Evolutionary conservation across 139 green algal genomes (phyloP), one percentile per base, ranked within the genome.

Genomic region (Asterochloris sp.): DNA sequence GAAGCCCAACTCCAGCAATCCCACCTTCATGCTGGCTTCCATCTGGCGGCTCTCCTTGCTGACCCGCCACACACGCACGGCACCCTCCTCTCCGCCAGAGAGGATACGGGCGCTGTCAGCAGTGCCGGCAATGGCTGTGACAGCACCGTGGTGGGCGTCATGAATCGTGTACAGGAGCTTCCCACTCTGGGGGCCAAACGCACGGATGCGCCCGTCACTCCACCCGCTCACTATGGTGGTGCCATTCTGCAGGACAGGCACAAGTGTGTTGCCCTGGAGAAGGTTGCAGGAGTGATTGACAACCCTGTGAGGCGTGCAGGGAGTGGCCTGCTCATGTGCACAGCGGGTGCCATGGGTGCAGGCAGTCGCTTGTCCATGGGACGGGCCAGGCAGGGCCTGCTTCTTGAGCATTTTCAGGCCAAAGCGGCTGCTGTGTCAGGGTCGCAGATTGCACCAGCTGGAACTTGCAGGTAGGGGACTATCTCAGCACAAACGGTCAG

Each of bases 121-220:
- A 13, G 90, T 93, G 64, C 78, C 80, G 9, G 86, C 89, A 75
- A 98, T 91, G n/a, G 94, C 89, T 9, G 88, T 94, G 17, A 96
- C 93, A 14, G 86, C 90, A 69, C 91, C 91, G 21, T 90, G 88
- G 88, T 98, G 94, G 14, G 93, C 93, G 64, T 96, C 92, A 78
- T 94, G 87, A 76, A 96, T 95, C 64, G 87, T 94, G 89, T 92
- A 97, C 54, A 96, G 77, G 61, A 96, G 87, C 87, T 93, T 93
- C 76, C 93, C 95, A 24, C 79, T 93, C 84, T 97, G 92, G 0
- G 94, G 93, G 0, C 89, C 91, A 88, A 96, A 96, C 2, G 84
- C 92, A 17, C 94, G 91, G 77, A 98, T 96, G 78, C 92, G 88
- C 19, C 89, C 91, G 78, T 91, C 87, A 61, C 69, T 82, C 86